Evolutionary conservation across 495 filamentous ascomycete species (phyloP).

Genomic region (Penicillium cinerascens): DNA sequence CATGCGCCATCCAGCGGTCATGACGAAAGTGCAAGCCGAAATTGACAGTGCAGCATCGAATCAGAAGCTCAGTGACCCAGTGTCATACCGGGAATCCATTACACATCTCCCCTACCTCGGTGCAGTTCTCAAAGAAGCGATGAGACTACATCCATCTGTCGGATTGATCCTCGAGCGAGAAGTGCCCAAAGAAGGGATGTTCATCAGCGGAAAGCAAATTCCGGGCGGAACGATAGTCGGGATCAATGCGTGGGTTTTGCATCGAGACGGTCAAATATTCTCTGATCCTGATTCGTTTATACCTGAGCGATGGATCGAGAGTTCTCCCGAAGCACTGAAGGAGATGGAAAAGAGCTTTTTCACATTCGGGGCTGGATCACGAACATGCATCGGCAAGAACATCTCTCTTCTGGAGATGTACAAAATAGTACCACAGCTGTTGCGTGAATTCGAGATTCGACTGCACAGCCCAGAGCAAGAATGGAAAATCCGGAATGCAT

Average conservation of each 20-base stretch:
- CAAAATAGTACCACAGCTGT: slow-evolving; percentile 70
- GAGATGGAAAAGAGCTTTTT: slow-evolving; percentile 32
- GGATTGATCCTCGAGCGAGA: slow-evolving; percentile 61
- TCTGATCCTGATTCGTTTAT: slow-evolving; percentile 24
- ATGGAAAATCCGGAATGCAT: slow-evolving; percentile 27
- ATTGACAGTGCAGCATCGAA: slow-evolving; percentile 46
- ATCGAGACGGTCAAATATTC: slow-evolving; percentile 18
- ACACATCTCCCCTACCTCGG: slow-evolving; percentile 47
- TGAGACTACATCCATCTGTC: slow-evolving; percentile 58
- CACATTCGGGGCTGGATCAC: slow-evolving; percentile 57
- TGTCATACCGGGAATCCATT: slow-evolving; percentile 43
- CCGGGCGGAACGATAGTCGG: slow-evolving; percentile 59
- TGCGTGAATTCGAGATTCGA: slow-evolving; percentile 63
- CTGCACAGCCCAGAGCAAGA: slow-evolving; percentile 16
- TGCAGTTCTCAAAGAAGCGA: slow-evolving; percentile 56
- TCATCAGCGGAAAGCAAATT: slow-evolving; percentile 47
- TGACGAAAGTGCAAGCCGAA: slow-evolving; percentile 47
- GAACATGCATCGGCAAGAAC: slow-evolving; percentile 70
- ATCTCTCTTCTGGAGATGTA: slow-evolving; percentile 76
- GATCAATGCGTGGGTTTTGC: slow-evolving; percentile 36
- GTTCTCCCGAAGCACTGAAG: slow-evolving; percentile 15
- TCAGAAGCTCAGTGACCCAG: slow-evolving; percentile 16
- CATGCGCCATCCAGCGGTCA: slow-evolving; percentile 45
- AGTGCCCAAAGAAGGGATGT: slow-evolving; percentile 53
- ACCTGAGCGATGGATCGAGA: slow-evolving; percentile 29